Evolutionary conservation across 352 stramenopile species (phyloP), one percentile per base, ranked within the genome.

Genomic region (Blastocystis sp.): DNA sequence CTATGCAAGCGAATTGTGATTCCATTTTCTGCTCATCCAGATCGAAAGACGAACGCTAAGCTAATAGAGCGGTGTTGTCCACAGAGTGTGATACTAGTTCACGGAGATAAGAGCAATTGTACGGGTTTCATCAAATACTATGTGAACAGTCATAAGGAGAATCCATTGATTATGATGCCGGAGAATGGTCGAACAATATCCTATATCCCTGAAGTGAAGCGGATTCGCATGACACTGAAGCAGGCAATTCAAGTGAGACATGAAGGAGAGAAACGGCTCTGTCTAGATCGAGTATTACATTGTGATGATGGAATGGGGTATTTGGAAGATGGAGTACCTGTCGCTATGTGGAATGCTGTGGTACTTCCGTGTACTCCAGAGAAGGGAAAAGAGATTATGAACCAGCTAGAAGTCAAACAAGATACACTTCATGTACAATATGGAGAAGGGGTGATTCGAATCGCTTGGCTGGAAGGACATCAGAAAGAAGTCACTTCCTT

Each of bases 11-110:
- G 70, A 0, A 33, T 48, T 66, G 44, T 81, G 11, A 62, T 81
- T 5, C 70, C 70, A 9, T 81, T 81, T 64, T 81, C 70, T 19
- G 42, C 70, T 7, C 70, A 81, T 81, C 70, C 70, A n/a, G 70
- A 81, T 60, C 44, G 70, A 11, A 60, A 33, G 44, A 56, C 37
- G 4, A 64, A 81, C 15, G 17, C 5, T 17, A 15, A 24, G 4
- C 27, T 81, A 4, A 81, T 81, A 22, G 44, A 64, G 40, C 22
- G 70, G n/a, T 44, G 15, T 19, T 6, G 22, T 62, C 40, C 70
- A 13, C 22, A 53, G 53, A 59, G 70, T 42, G 70, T 81, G 7
- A 44, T 81, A 7, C 44, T 81, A 33, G n/a, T 81, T 81, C 70
- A 81, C 27, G 70, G 70, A 13, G 70, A 81, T 40, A 59, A 60